Conservation (phyloP, 192 early-diverging fungal genomes). For the Backusella parvicylindrica region DNA sequence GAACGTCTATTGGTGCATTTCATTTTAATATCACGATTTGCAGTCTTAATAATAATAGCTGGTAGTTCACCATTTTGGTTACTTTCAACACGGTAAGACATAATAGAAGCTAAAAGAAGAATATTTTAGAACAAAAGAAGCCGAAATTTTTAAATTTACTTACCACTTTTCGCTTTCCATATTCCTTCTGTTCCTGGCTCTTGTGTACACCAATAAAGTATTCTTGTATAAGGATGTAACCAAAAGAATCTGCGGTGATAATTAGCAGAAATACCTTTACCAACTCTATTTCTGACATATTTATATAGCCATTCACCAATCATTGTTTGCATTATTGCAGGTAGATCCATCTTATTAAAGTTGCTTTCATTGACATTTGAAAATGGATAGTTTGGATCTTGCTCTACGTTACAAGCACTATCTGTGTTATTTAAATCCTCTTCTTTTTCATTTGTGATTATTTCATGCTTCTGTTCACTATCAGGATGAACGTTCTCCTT, state of each 20-base stretch:
- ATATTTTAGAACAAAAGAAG: neutral
- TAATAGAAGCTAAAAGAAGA: slow-evolving; percentile 8
- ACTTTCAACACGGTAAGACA: slow-evolving; percentile 33
- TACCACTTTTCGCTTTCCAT: slow-evolving; percentile 50
- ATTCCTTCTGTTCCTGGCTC: slow-evolving; percentile 50
- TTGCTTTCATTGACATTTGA: neutral
- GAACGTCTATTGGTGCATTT: slow-evolving; percentile 59
- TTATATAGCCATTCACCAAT: slow-evolving; percentile 77
- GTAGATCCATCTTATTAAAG: neutral
- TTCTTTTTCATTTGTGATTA: neutral
- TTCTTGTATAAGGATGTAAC: slow-evolving; percentile 81
- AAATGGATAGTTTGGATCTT: neutral
- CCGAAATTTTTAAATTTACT: neutral
- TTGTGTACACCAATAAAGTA: slow-evolving; percentile 71
- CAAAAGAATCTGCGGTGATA: slow-evolving; percentile 73
- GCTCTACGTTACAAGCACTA: neutral
- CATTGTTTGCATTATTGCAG: slow-evolving; percentile 74
- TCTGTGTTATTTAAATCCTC: neutral
- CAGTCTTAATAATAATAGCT: slow-evolving; percentile 59
- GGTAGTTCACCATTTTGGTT: slow-evolving; percentile 39
- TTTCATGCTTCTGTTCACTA: neutral
- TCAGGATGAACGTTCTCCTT: neutral
- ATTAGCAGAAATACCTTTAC: slow-evolving; percentile 49
- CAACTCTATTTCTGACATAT: slow-evolving; percentile 56
- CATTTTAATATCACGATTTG: slow-evolving; percentile 66